Conservation (phyloP, 2,329 filamentous ascomycete genomes). For the Zopfia rhizophila region DNA sequence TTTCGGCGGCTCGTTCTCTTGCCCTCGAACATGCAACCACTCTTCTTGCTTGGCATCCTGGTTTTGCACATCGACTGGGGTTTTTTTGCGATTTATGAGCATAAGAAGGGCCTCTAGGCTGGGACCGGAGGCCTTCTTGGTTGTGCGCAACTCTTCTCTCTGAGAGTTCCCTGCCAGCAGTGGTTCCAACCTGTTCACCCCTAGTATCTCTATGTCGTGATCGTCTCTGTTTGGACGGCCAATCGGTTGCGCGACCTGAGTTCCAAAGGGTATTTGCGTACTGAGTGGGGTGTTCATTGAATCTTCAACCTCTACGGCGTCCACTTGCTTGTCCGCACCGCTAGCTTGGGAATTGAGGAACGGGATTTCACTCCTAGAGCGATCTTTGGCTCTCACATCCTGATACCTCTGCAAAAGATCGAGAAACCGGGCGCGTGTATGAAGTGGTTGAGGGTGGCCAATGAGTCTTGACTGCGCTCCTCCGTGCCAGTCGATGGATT, state of each 20-base stretch:
- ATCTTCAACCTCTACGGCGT: not conserved
- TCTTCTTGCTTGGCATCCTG: too few species aligned
- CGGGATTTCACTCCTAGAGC: too few species aligned
- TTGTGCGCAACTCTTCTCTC: slow-evolving; percentile 23
- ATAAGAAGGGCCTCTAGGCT: too few species aligned
- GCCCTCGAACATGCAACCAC: too few species aligned
- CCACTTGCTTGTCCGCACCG: not conserved
- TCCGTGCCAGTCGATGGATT: slow-evolving; percentile 29
- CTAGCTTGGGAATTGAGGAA: too few species aligned
- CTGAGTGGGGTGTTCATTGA: slow-evolving; percentile 8
- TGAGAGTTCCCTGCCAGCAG: slow-evolving; percentile 33
- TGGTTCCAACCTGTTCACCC: slow-evolving; percentile 29
- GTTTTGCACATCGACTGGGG: too few species aligned
- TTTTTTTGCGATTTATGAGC: too few species aligned
- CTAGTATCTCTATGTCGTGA: slow-evolving; percentile 19
- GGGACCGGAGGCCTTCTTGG: too few species aligned
- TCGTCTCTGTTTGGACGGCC: slow-evolving; percentile 2
- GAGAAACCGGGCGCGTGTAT: slow-evolving; percentile 1
- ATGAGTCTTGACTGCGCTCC: not conserved
- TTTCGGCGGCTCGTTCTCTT: too few species aligned
- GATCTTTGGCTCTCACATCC: slow-evolving; percentile 18
- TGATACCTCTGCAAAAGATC: slow-evolving; percentile 16
- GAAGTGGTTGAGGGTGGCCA: slow-evolving; percentile 12
- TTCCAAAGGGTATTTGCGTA: slow-evolving; percentile 34
- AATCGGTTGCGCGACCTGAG: slow-evolving; percentile 28